Percentiles rank a stretch among this genome's conserved stretches.
Evolutionary conservation across 106 monocot genomes (phyloP).

Genomic region (Dioscorea alata): DNA sequence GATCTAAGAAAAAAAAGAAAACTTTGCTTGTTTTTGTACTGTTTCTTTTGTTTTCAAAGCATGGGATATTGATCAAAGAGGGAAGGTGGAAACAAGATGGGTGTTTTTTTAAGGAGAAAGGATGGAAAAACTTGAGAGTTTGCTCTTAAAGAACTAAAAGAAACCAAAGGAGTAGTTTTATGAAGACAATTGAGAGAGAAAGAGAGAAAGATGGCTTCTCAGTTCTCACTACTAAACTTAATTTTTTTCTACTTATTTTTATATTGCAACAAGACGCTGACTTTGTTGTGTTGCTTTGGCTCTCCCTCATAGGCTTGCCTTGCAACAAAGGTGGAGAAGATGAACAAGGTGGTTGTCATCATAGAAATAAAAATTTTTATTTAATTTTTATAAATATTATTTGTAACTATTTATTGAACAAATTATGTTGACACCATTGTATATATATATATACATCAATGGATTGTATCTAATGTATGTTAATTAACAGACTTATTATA

Average conservation of each 20-base stretch:
- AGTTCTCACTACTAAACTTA: no score
- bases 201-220: neutral
- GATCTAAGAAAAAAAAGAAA: neutral
- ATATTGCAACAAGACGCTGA: neutral
- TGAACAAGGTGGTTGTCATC: no score
- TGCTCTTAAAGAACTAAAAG: neutral
- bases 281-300: neutral
- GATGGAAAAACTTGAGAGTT: neutral
- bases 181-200: neutral
- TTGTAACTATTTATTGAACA: no score
- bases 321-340: neutral
- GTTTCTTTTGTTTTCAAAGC: neutral
- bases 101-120: neutral
- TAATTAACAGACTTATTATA: no score
- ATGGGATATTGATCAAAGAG: neutral
- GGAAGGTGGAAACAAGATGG: neutral
- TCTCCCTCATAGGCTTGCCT: neutral
- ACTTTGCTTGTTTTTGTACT: no score
- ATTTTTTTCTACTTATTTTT: neutral
- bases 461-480: no score
- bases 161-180: neutral
- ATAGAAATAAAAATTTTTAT: no score
- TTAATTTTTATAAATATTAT: no score
- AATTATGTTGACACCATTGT: no score
- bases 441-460: no score